Evolutionary conservation across 2,329 filamentous ascomycete genomes (phyloP), one percentile per base, ranked within the genome.

Genomic region (Aspergillus melleus): DNA sequence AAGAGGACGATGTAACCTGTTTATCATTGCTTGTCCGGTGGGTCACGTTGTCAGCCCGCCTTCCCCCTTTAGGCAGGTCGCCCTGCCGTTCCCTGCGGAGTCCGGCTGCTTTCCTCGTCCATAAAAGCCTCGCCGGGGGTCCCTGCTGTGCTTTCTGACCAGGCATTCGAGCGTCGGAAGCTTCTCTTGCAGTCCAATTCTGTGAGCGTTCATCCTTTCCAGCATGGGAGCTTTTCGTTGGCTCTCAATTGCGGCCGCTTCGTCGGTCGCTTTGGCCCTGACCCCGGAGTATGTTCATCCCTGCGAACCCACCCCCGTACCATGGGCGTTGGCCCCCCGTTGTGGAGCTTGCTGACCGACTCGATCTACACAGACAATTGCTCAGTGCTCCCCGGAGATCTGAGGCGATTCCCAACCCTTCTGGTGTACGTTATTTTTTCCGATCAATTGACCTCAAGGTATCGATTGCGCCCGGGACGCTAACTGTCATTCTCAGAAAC

Each of bases 361-460:
- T 29, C 20, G 47, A 16, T 42, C 36, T 36, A 16, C 14, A 56
- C 54, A 77, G 76, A 59, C 64, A 72, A 50, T 64, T 78, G 36
- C 73, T 78, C 49, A 66, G 71, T 58, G 74, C 76, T 59, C 76
- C 76, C 12, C 67, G 75, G 59, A 67, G 76, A 58, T 67, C 71
- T 55, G 71, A 72, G 51, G 74, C 73, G 14, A 57, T 76, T 32
- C 76, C 76, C 6, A 76, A 78, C 59, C 76, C 74, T 20, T 73
- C 74, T 8, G 76, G 76, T 14, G 76, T 78, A 65, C 64, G 74
- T 70, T 12, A 47, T n/a, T 30, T 30, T 32, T 22, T 16, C 32
- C 49, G 19, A 3, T 29, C 2, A 47, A 22, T 42, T n/a, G n/a
- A 9, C 12, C 14, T 29, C 11, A 5, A 6, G 4, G 32, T 12